These are phyloP conservation scores for Exsudoporus frostii DNA, from an alignment of 768 basidiomycete species.

Conservation along the genomic window DNA sequence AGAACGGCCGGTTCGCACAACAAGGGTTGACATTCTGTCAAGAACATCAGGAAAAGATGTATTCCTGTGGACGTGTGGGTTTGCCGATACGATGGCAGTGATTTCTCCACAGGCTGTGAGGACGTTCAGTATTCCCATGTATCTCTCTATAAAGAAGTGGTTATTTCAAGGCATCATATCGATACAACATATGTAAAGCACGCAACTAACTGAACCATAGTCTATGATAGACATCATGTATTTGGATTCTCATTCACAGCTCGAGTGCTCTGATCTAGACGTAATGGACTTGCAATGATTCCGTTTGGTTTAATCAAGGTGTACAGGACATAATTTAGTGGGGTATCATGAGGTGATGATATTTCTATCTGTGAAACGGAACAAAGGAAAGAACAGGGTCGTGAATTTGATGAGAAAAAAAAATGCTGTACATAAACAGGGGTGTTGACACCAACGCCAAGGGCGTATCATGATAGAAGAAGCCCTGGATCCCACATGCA, in stretches of 20 bases:
- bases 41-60: slow-evolving; percentile 15
- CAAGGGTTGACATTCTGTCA: slow-evolving; percentile 14
- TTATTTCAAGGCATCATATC: slow-evolving; percentile 23
- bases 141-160: slow-evolving; percentile 1
- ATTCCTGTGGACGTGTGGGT: slow-evolving; percentile 17
- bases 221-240: slow-evolving; percentile 23
- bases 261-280: background rate
- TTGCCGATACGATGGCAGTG: slow-evolving; percentile 24
- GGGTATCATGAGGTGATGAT: slow-evolving; percentile 2
- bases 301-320: background rate
- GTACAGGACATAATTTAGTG: slow-evolving; percentile 7
- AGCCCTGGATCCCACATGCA: slow-evolving; percentile 5
- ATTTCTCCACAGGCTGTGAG: slow-evolving; percentile 2
- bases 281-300: background rate
- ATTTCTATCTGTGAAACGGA: background rate
- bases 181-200: slow-evolving; percentile 27
- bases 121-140: background rate
- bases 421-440: slow-evolving; percentile 5
- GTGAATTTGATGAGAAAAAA: slow-evolving; percentile 12
- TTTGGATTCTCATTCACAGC: slow-evolving; percentile 7
- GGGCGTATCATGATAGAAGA: slow-evolving; percentile 9
- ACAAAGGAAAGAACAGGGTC: slow-evolving; percentile 15
- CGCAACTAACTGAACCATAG: slow-evolving; percentile 15
- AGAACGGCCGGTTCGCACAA: slow-evolving; percentile 17
- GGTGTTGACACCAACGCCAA: background rate